Conservation (phyloP, 2,329 filamentous ascomycete species). For the Calycina herbarum region DNA sequence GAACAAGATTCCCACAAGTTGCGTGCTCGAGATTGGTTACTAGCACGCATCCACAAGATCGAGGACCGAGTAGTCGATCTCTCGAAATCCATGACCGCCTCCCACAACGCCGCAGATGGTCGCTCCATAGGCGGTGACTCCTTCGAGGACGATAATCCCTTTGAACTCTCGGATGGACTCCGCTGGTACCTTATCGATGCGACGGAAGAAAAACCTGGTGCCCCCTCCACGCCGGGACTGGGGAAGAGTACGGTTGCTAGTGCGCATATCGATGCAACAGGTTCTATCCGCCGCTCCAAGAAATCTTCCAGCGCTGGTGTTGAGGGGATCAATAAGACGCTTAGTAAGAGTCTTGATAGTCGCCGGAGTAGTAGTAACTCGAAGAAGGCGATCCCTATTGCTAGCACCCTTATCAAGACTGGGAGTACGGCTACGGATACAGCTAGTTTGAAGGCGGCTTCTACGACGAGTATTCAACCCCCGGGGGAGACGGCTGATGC, state of each 20-base stretch:
- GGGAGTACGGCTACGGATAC: constrained; percentile 29
- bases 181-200: constrained; percentile 97
- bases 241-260: constrained; percentile 90
- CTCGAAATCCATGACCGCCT: constrained; percentile 64
- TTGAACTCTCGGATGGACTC: constrained; percentile 90
- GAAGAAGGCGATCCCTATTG: constrained; percentile 65
- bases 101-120: constrained; percentile 39
- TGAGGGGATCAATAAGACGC: constrained; percentile 72
- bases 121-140: constrained; percentile 50
- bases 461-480: constrained; percentile 23
- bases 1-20: constrained; percentile 89
- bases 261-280: constrained; percentile 82
- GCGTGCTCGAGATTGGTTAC: constrained; percentile 87
- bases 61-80: constrained; percentile 93
- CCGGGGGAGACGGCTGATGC: constrained; percentile 26
- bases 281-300: constrained; percentile 57
- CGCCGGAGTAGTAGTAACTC: constrained; percentile 85
- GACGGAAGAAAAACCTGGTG: constrained; percentile 85
- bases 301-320: constrained; percentile 53
- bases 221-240: constrained; percentile 87
- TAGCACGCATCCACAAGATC: constrained; percentile 86
- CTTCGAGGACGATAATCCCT: constrained; percentile 89
- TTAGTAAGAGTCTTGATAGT: constrained; percentile 87
- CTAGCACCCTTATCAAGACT: constrained; percentile 28
- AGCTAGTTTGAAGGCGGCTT: constrained; percentile 27